These are phyloP conservation scores for Dioszegia crocea DNA, from an alignment of 768 basidiomycete genomes.

Conservation along the genomic window DNA sequence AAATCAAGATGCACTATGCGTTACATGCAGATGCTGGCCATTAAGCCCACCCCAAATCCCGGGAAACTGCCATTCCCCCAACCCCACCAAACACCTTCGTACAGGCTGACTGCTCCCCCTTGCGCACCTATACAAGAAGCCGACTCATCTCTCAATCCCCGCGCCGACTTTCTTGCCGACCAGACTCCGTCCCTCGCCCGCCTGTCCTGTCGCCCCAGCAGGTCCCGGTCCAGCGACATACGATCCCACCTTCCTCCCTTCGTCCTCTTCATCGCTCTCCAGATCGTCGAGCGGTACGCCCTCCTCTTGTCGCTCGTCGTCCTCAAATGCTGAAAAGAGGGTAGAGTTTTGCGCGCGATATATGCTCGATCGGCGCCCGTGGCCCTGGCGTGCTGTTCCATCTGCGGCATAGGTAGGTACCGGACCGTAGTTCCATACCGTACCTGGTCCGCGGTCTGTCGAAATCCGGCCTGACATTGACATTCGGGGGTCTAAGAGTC, in stretches of 20 bases:
- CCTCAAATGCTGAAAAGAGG: conserved; percentile 67
- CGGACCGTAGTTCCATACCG: conserved; percentile 34
- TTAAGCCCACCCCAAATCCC: too few species aligned
- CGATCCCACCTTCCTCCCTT: conserved; percentile 12
- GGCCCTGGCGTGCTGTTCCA: conserved; percentile 53
- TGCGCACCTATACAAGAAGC: too few species aligned
- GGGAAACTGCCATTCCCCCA: neutral
- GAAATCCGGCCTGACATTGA: conserved; percentile 77
- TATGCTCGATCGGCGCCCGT: conserved; percentile 64
- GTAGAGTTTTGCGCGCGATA: conserved; percentile 64
- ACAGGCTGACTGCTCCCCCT: too few species aligned
- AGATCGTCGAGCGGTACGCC: conserved; percentile 62
- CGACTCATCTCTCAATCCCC: conserved; percentile 4
- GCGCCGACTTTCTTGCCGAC: conserved; percentile 14
- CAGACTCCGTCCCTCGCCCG: conserved; percentile 13
- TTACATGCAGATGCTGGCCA: neutral
- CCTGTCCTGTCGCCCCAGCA: conserved; percentile 19
- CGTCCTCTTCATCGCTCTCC: conserved; percentile 62
- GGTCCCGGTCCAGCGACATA: neutral
- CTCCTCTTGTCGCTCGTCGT: conserved; percentile 51
- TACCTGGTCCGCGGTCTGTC: conserved; percentile 54
- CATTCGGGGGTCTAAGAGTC: conserved; percentile 60
- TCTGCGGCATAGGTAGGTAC: conserved; percentile 41
- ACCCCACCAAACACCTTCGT: too few species aligned
- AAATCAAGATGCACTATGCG: neutral